Base-by-base conservation (phyloP, 768 basidiomycete species). In the Mycena albidolilacea region DNA sequence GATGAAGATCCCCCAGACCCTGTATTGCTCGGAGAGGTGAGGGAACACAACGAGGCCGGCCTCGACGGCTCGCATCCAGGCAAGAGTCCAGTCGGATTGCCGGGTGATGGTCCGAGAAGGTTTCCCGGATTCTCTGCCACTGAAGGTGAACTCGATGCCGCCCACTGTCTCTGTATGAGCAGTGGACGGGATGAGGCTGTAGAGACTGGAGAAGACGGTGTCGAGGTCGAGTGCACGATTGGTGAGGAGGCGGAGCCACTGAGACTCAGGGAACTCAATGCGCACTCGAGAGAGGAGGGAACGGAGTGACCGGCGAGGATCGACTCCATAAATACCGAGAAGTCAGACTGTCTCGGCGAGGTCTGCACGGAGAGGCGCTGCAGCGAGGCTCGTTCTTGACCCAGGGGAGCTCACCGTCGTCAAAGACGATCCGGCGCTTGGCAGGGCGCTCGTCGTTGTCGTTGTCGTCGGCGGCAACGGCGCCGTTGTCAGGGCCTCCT, bases 201-300 rank as follows among this genome's bases (percentile, higher is more conserved):
- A 67, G 41, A 67, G 43, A 0, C 37, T 7, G 4, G 65, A 30
- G 39, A 67, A 54, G 30, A 67, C 41, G 1, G 30, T 43, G 21
- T 67, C 65, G 35, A 67, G 41, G n/a, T 67, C 54, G 15, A 67
- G 8, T 0, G 54, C 39, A 21, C 21, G 43, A 54, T 44, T 58
- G 38, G 65, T 67, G 55, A 67, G 52, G 15, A 67, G 65, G 5
- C 54, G 23, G 19, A 57, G 41, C 65, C 65, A 67, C 55, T 23
- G 23, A 23, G 23, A 23, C 23, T 23, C 23, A 2, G 23, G 23
- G 23, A 23, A 23, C 23, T 23, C 23, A 23, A 23, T 23, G 23
- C 23, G 23, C 23, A 2, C 23, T 23, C 23, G 23, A 23, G 23
- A 23, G 23, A 23, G 23, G 23, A 23, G 23, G 23, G 23, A 23